Percentiles rank a stretch among this genome's conserved stretches.
These are phyloP conservation scores for Cyclotella sp. DNA, from an alignment of 108 stramenopile genomes.

Conservation along the genomic window DNA sequence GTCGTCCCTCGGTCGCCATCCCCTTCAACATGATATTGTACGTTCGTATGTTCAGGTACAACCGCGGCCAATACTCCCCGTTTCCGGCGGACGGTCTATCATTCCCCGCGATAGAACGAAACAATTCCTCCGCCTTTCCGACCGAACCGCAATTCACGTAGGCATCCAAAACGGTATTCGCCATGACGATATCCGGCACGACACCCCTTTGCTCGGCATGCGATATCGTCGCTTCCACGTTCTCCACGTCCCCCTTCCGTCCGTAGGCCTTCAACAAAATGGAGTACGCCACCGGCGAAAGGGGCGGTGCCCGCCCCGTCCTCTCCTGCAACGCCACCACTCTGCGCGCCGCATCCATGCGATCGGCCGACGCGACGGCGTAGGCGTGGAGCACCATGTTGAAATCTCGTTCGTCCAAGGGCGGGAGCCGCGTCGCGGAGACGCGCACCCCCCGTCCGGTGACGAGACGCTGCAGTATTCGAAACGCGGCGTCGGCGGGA, in stretches of 20 bases:
- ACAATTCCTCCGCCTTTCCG: slow-evolving; percentile 57
- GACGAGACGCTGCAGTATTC: slow-evolving; percentile 76
- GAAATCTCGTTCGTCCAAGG: slow-evolving; percentile 76
- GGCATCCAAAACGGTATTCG: slow-evolving; percentile 80
- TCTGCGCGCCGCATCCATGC: slow-evolving; percentile 75
- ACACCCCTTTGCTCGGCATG: slow-evolving; percentile 62
- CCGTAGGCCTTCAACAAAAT: slow-evolving; percentile 85
- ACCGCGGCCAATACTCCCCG: slow-evolving; percentile 39
- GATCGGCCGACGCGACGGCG: slow-evolving; percentile 31
- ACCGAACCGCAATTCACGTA: slow-evolving; percentile 77
- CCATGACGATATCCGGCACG: slow-evolving; percentile 65
- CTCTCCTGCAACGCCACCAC: slow-evolving; percentile 77
- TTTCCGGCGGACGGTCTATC: slow-evolving; percentile 3
- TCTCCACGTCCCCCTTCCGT: slow-evolving; percentile 57
- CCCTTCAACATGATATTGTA: slow-evolving; percentile 87
- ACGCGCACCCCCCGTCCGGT: slow-evolving; percentile 66
- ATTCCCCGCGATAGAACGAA: slow-evolving; percentile 49
- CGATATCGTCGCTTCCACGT: slow-evolving; percentile 62
- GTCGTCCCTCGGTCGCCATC: slow-evolving; percentile 55
- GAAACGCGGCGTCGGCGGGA: slow-evolving; percentile 65
- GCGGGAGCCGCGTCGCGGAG: background rate
- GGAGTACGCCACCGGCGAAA: slow-evolving; percentile 78
- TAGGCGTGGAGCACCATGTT: slow-evolving; percentile 79
- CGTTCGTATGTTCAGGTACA: slow-evolving; percentile 66
- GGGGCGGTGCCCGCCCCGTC: slow-evolving; percentile 62